Base-by-base conservation (phyloP, 495 filamentous ascomycete genomes). In the Friedmanniomyces simplex region DNA sequence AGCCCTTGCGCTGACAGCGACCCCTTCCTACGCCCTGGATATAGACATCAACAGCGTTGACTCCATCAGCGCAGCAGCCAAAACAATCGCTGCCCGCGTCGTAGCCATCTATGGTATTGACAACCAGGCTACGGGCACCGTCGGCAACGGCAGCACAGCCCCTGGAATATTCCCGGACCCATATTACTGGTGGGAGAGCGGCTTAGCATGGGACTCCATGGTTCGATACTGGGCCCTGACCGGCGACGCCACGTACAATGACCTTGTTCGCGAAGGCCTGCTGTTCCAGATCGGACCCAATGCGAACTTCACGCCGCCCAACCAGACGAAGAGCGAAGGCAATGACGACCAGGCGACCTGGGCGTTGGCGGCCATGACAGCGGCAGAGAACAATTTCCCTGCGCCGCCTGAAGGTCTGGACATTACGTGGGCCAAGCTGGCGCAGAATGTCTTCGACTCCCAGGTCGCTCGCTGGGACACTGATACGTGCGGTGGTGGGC, bases 191-290 rank as follows among this genome's bases (percentile, higher is more conserved):
- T 89, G 86, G 86, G 83, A 89, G 68, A 81, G 80, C 1, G 88
- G 87, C 22, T 82, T 83, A 16, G 85, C 87, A 79, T 90, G 88
- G 67, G 82, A 81, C 34, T 73, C 83, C 0, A 62, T 96, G 55
- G 71, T 95, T 58, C 84, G 95, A 66, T 95, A 96, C 69, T 91
- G 85, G 80, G 82, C 77, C 64, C 83, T 86, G 60, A 95, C 90
- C 1, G 82, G 83, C 1, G 89, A 95, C 67, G 72, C 71, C 20
- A 75, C 76, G 12, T 95, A 87, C 72, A 88, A 89, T 70, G 74
- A 82, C 28, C 73, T 83, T 20, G 84, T 83, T 1, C 77, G 63
- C 4, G 80, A 89, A 59, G 89, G 77, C 0, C 64, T 95, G 52
- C 63, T 85, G 1, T 85, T 80, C 68, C 90, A 96, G 68, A 79